Evolutionary conservation across 2,329 filamentous ascomycete species (phyloP).

Genomic region (Didymella arachidicola): DNA sequence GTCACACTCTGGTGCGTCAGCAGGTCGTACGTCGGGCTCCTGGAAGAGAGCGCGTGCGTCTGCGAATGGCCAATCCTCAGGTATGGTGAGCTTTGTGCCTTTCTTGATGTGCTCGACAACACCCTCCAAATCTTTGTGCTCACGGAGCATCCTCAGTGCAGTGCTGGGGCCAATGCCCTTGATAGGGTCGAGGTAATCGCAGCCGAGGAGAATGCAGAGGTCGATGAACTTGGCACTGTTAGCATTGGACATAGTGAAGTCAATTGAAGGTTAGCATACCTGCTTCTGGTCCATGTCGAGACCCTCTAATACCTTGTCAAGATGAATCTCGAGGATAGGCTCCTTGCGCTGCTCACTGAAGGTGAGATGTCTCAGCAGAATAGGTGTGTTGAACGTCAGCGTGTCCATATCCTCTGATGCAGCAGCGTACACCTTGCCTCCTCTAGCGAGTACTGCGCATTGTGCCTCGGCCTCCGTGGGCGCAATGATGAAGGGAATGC

Average conservation of each 20-base stretch:
- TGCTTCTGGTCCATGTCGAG: slow-evolving; percentile 86
- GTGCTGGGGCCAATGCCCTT: slow-evolving; percentile 93
- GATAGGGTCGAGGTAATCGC: slow-evolving; percentile 96
- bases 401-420: slow-evolving; percentile 99
- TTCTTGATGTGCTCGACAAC: slow-evolving; percentile 82
- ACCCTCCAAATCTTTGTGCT: slow-evolving; percentile 86
- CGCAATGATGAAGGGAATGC: slow-evolving; percentile 91
- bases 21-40: slow-evolving; percentile 83
- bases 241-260: neutral
- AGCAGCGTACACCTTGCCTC: slow-evolving; percentile 94
- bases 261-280: slow-evolving; percentile 56
- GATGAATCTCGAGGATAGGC: slow-evolving; percentile 92
- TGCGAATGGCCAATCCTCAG: slow-evolving; percentile 95
- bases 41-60: slow-evolving; percentile 94
- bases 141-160: slow-evolving; percentile 90
- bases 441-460: slow-evolving; percentile 86
- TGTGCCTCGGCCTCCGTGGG: slow-evolving; percentile 98
- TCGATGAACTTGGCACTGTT: slow-evolving; percentile 79
- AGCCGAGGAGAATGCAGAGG: slow-evolving; percentile 95
- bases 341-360: slow-evolving; percentile 98
- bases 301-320: slow-evolving; percentile 86
- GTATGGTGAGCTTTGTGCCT: slow-evolving; percentile 76
- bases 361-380: slow-evolving; percentile 89
- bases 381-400: slow-evolving; percentile 90
- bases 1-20: slow-evolving; percentile 86